Evolutionary conservation across 257 asterid species (phyloP), one percentile per base, ranked within the genome.

Genomic region (Rehmannia glutinosa): DNA sequence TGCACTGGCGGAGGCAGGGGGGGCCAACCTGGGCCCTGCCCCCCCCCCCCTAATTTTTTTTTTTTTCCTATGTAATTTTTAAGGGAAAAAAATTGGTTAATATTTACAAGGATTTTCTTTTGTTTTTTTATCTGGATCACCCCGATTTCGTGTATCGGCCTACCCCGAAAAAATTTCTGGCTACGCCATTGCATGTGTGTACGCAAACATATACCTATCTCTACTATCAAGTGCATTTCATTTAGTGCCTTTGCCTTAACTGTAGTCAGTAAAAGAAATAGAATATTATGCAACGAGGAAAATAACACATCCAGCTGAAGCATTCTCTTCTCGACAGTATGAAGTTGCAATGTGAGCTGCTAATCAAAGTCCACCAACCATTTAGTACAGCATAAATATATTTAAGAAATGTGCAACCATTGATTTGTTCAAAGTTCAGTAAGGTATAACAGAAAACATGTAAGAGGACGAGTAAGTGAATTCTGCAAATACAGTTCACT

Each of bases 281-380:
- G 28, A 33, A 42, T 49, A 10, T 2, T 20, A n/a, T 39, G 65
- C 58, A n/a, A 42, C 52, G 42, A 41, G 63, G 32, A 12, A 52
- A 61, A 28, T 39, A 30, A 35, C 21, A 52, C 54, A 39, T 54
- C 66, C 52, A 50, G 23, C 36, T 38, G 12, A 67, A 67, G 46
- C 67, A 62, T 46, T 51, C 19, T 30, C 20, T 13, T 32, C 21
- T 32, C 54, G 17, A 59, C n/a, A 67, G 56, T 28, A 39, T 43
- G 21, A 60, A 32, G 61, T 49, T 10, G 57, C 21, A 10, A 17
- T 16, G 19, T 27, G 35, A 6, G 62, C 28, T 39, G 64, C 64
- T 51, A 25, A 38, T 41, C 68, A 36, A 41, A 33, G 30, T 56
- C 49, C 62, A 75, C 35, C 45, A 51, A 56, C 65, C 66, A 66